phyloP scores from a whole-genome alignment of 345 rosid species.

The Moricandia moricandioides region DNA sequence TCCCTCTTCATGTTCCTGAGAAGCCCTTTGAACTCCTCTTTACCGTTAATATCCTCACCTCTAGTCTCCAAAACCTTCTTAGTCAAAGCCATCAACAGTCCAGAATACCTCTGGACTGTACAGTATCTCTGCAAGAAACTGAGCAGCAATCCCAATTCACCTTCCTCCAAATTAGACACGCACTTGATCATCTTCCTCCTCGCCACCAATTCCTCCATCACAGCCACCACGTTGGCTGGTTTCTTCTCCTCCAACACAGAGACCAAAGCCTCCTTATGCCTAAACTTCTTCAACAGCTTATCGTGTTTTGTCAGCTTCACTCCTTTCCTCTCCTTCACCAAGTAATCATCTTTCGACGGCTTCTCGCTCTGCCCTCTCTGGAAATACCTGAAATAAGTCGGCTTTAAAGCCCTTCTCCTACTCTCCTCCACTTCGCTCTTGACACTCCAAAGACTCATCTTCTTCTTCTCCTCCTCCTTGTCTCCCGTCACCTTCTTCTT shows the following conservation, averaged over 20 bases:
- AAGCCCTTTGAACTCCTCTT: slow-evolving; percentile 52
- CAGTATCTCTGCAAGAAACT: slow-evolving; percentile 66
- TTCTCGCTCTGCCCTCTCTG: slow-evolving; percentile 83
- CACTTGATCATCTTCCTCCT: slow-evolving; percentile 78
- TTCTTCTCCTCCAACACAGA: slow-evolving; percentile 49
- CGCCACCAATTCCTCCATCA: slow-evolving; percentile 85
- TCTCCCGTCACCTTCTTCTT: slow-evolving; percentile 53
- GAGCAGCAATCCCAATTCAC: slow-evolving; percentile 67
- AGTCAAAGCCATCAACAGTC: slow-evolving; percentile 70
- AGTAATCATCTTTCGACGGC: slow-evolving; percentile 57
- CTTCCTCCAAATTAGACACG: slow-evolving; percentile 57
- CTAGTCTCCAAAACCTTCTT: slow-evolving; percentile 71
- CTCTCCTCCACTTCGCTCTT: slow-evolving; percentile 46
- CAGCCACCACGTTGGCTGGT: slow-evolving; percentile 53
- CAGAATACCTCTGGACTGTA: slow-evolving; percentile 65
- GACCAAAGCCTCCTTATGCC: slow-evolving; percentile 83
- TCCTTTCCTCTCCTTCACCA: slow-evolving; percentile 70
- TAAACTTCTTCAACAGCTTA: slow-evolving; percentile 78
- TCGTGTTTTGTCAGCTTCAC: slow-evolving; percentile 78
- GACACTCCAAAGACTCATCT: slow-evolving; percentile 35
- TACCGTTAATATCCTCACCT: slow-evolving; percentile 58
- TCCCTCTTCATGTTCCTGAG: slow-evolving; percentile 70
- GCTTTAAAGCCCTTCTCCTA: slow-evolving; percentile 50
- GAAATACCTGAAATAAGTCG: slow-evolving; percentile 67
- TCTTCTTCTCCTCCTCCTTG: slow-evolving; percentile 38